Base-by-base conservation (phyloP, 78 protist genomes). In the Tieghemostelium lacteum region DNA sequence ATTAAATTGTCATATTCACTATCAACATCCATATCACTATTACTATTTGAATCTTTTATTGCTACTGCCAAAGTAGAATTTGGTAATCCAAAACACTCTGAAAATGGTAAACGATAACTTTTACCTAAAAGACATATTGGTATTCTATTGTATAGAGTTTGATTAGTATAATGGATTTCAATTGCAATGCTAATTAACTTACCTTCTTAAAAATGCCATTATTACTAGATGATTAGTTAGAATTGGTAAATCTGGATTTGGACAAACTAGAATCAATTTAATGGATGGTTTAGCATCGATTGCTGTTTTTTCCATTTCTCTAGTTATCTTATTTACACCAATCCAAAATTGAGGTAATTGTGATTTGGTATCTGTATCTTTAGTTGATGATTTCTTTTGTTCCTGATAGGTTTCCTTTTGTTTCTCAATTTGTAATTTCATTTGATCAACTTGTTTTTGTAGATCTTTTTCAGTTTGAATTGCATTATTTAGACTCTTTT, bases 171-270 rank as follows among this genome's bases (percentile, higher is more conserved):
- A 45, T n/a, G n/a, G n/a, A n/a, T n/a, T n/a, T n/a, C n/a, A n/a
- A n/a, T n/a, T n/a, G n/a, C n/a, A n/a, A n/a, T n/a, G n/a, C n/a
- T n/a, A n/a, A n/a, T n/a, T n/a, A n/a, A n/a, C 3, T 20, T 50
- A 70, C 76, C 62, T 70, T 70, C 76, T 70, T 62, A 70, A 49
- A 70, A 49, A 70, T 12, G 76, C 76, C 76, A 70, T 70, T 16
- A 70, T 70, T 49, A 37, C 55, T 70, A 70, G 49, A 50, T 70
- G 76, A 2, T 40, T 36, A 5, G 76, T 70, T 50, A 70, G 31
- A 49, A 70, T 49, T 26, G 33, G 76, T 37, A 70, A 19, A 42
- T 50, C 76, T 3, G 33, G 37, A 50, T 70, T 70, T 70, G 76
- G 76, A 50, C 76, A 70, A 70, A 70, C 76, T 50, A 70, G 17